phyloP scores from a whole-genome alignment of 2,329 filamentous ascomycete species.

The Passalora sequoiae region DNA sequence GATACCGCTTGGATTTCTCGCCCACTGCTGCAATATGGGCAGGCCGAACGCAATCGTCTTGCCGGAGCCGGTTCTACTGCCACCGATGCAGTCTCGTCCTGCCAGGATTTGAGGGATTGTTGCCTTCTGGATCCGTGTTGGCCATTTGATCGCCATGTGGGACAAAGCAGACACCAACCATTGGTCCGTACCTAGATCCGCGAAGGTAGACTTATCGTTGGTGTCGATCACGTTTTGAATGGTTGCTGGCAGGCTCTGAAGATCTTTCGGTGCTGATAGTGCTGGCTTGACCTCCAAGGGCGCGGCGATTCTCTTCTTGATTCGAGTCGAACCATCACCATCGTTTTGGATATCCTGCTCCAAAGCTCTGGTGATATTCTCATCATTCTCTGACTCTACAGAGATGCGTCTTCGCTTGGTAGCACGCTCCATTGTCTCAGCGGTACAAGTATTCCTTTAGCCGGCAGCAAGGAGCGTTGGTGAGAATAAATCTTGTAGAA shows the following conservation, averaged over 20 bases:
- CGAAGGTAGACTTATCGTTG: constrained; percentile 29
- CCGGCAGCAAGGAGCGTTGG: too few species aligned
- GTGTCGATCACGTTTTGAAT: constrained; percentile 29
- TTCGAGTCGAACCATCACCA: background rate
- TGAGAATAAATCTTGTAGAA: too few species aligned
- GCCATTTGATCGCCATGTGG: constrained; percentile 74
- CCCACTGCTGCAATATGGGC: constrained; percentile 90
- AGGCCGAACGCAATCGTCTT: constrained; percentile 96
- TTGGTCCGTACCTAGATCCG: constrained; percentile 30
- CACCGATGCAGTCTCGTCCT: constrained; percentile 90
- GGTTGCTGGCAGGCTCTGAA: constrained; percentile 5
- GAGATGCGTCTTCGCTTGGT: background rate
- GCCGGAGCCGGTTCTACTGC: constrained; percentile 89
- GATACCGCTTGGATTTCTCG: constrained; percentile 84
- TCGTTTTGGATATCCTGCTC: too few species aligned
- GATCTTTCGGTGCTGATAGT: background rate
- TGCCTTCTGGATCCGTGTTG: constrained; percentile 86
- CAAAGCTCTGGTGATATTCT: too few species aligned
- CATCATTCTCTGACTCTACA: background rate
- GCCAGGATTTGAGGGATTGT: constrained; percentile 91
- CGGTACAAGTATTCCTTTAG: too few species aligned
- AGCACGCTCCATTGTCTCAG: background rate
- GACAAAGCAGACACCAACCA: constrained; percentile 82
- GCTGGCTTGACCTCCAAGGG: background rate
- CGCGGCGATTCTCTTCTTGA: background rate